Evolutionary conservation across 2,329 filamentous ascomycete genomes (phyloP).

Genomic region (Ophiostoma australiae): DNA sequence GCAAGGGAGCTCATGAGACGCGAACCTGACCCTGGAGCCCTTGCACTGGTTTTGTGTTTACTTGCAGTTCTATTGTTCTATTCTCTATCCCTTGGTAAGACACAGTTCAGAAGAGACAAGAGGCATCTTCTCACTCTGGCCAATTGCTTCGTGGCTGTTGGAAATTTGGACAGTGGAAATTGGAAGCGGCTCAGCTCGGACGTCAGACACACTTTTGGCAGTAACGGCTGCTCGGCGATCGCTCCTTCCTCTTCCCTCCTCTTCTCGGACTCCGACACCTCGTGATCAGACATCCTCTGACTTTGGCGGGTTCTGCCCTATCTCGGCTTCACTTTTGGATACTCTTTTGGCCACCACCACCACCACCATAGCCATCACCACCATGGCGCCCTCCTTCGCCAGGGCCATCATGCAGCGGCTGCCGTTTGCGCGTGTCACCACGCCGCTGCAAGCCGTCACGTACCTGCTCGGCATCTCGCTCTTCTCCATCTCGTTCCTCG

Average conservation of each 20-base stretch:
- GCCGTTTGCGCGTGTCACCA: constrained; percentile 58
- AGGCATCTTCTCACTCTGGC: not conserved
- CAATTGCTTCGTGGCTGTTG: not conserved
- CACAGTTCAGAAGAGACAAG: not conserved
- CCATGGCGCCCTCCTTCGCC: constrained; percentile 18
- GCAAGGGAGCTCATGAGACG: constrained; percentile 13
- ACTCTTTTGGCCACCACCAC: not conserved
- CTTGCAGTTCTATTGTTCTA: constrained; percentile 5
- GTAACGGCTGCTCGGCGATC: not conserved
- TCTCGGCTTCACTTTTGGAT: not conserved
- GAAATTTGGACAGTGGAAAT: not conserved
- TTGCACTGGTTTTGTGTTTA: not conserved
- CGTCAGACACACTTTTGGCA: not conserved
- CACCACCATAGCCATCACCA: not conserved
- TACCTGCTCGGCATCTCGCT: constrained; percentile 79
- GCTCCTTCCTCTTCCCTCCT: constrained; percentile 7
- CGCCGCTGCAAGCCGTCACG: constrained; percentile 58
- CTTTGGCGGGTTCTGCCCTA: not conserved
- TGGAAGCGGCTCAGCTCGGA: constrained; percentile 1
- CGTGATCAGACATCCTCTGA: not conserved
- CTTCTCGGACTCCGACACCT: not conserved
- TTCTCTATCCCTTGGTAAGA: not conserved
- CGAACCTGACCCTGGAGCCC: not conserved
- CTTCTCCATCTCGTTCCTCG: constrained; percentile 83
- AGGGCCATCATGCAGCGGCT: constrained; percentile 41